Percentiles rank a stretch among this genome's conserved stretches.
Conservation (phyloP, 2,329 filamentous ascomycete species). For the Fonsecaea multimorphosa region DNA sequence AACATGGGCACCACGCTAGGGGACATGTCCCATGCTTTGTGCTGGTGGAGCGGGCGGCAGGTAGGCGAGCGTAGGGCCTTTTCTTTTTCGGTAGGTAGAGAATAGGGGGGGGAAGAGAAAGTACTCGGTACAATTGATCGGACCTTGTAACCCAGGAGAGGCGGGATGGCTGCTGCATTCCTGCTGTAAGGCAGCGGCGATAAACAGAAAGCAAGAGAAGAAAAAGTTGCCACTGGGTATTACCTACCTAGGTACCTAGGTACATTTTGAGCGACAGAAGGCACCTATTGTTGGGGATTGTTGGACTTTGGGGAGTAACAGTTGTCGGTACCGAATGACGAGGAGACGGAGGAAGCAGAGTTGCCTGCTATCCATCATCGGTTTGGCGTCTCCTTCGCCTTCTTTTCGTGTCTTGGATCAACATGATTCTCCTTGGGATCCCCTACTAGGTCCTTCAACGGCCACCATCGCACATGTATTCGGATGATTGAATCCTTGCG, state of each 20-base stretch:
- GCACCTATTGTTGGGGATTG: background rate
- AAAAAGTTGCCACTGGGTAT: background rate
- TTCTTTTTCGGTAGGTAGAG: background rate
- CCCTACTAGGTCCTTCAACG: background rate
- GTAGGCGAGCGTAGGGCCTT: background rate
- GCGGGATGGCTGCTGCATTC: background rate
- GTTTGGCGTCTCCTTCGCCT: background rate
- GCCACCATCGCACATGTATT: background rate
- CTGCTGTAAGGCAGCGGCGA: background rate
- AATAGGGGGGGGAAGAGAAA: background rate
- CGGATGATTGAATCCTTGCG: background rate
- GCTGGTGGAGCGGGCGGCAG: background rate
- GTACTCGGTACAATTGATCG: background rate
- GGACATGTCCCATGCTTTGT: background rate
- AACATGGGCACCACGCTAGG: slow-evolving; percentile 2
- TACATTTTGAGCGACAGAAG: too few species aligned
- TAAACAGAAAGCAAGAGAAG: background rate
- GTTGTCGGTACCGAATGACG: background rate
- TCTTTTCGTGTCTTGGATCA: background rate
- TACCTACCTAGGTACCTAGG: background rate
- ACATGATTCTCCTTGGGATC: background rate
- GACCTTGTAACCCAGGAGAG: background rate
- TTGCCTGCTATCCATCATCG: slow-evolving; percentile 1
- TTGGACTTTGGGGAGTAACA: background rate
- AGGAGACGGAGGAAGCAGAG: background rate